Evolutionary conservation across 2,329 filamentous ascomycete species (phyloP).

Genomic region (Calonectria pauciramosa): DNA sequence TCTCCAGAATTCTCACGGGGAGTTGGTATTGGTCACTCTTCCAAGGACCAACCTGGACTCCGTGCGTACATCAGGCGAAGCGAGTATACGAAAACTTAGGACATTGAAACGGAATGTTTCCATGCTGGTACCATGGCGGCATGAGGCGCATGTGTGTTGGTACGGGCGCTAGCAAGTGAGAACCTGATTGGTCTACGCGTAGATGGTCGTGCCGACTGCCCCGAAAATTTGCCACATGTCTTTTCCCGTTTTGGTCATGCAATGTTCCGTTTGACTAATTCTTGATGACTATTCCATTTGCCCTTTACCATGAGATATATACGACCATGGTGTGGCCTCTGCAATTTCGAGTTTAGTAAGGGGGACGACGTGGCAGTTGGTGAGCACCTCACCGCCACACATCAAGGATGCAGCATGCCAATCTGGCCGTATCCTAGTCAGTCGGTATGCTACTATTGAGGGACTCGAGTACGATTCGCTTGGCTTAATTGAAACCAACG

Average conservation of each 20-base stretch:
- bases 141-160: not conserved
- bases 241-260: too few relatives aligned
- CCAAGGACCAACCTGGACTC: too few relatives aligned
- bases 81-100: not conserved
- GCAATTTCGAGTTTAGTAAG: not conserved
- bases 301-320: not conserved
- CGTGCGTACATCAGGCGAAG: too few relatives aligned
- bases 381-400: not conserved
- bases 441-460: not conserved
- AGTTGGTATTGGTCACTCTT: too few relatives aligned
- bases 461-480: not conserved
- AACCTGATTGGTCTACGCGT: too few relatives aligned
- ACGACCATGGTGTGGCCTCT: not conserved
- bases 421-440: not conserved
- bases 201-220: too few relatives aligned
- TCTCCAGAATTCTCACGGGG: too few relatives aligned
- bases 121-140: too few relatives aligned
- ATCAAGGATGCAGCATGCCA: not conserved
- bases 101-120: not conserved
- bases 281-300: too few relatives aligned
- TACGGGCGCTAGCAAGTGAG: too few relatives aligned
- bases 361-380: not conserved
- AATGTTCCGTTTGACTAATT: not conserved
- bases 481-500: not conserved
- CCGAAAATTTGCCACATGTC: too few relatives aligned